Evolutionary conservation across 352 stramenopile genomes (phyloP).

Genomic region (Phytophthora melonis): DNA sequence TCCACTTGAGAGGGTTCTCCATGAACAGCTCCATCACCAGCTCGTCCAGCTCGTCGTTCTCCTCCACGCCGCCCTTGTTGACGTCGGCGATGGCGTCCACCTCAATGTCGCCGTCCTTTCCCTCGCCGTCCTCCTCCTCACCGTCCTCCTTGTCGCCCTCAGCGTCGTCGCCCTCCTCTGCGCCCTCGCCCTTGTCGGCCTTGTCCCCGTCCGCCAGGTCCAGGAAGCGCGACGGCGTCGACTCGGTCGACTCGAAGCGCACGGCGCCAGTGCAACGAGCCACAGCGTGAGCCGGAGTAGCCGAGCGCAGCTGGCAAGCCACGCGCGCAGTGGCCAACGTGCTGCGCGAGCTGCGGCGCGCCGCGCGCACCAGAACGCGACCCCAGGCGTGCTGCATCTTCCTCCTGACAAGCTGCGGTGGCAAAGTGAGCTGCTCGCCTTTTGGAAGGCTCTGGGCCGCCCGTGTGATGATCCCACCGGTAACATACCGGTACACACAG

Average conservation of each 20-base stretch:
- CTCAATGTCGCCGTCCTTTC: conserved; percentile 71
- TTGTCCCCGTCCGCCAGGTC: conserved; percentile 75
- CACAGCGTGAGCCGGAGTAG: conserved; percentile 4
- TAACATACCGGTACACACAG: not conserved
- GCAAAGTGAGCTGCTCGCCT: conserved; percentile 37
- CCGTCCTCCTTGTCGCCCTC: conserved; percentile 43
- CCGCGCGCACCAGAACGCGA: conserved; percentile 29
- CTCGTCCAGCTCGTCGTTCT: conserved; percentile 78
- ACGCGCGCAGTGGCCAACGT: conserved; percentile 7
- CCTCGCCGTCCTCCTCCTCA: conserved; percentile 45
- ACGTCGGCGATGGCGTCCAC: conserved; percentile 68
- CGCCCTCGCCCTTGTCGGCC: conserved; percentile 38
- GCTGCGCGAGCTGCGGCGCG: conserved; percentile 24
- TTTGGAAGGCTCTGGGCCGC: conserved; percentile 31
- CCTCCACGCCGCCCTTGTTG: conserved; percentile 73
- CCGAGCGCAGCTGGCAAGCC: conserved; percentile 6
- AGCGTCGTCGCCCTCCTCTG: conserved; percentile 16
- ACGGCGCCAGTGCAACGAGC: conserved; percentile 10
- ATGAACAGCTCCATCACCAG: conserved; percentile 87
- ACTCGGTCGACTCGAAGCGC: conserved; percentile 39
- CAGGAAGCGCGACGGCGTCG: conserved; percentile 74
- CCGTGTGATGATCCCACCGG: conserved; percentile 7
- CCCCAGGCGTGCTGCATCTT: conserved; percentile 37
- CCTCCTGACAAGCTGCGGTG: conserved; percentile 11
- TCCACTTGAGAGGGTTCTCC: conserved; percentile 89